Conservation (phyloP, 768 basidiomycete species). For the Naganishia vaughanmartiniae region DNA sequence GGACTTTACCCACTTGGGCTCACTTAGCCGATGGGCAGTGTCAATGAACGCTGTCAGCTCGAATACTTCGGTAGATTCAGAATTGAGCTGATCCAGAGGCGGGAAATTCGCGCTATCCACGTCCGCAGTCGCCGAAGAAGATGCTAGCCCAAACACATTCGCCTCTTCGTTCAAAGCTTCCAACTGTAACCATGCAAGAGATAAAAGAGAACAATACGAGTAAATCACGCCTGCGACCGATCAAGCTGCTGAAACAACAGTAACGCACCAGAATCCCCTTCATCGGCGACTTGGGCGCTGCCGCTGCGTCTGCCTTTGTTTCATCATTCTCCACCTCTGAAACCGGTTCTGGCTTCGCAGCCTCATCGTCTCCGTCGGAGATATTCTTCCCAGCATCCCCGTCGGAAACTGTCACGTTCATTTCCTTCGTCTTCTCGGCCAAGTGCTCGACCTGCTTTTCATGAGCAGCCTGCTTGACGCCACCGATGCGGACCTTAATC, state of each 20-base stretch:
- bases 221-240: slow-evolving; percentile 6
- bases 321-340: slow-evolving; percentile 33
- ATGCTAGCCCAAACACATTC: slow-evolving; percentile 31
- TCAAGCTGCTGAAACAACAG: background rate
- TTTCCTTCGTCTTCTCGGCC: slow-evolving; percentile 26
- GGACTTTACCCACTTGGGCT: slow-evolving; percentile 94
- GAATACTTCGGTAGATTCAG: slow-evolving; percentile 26
- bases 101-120: slow-evolving; percentile 27
- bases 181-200: slow-evolving; percentile 28
- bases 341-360: slow-evolving; percentile 24
- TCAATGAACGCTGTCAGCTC: slow-evolving; percentile 73
- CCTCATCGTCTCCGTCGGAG: slow-evolving; percentile 15
- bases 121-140: slow-evolving; percentile 28
- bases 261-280: slow-evolving; percentile 50
- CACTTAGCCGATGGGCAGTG: slow-evolving; percentile 79
- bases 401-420: slow-evolving; percentile 21
- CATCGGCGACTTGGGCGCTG: slow-evolving; percentile 22
- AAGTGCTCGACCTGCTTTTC: slow-evolving; percentile 29
- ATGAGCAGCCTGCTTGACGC: slow-evolving; percentile 25
- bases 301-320: slow-evolving; percentile 37
- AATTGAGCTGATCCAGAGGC: slow-evolving; percentile 19
- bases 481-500: slow-evolving; percentile 65
- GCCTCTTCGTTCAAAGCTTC: slow-evolving; percentile 35
- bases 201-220: slow-evolving; percentile 15
- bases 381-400: slow-evolving; percentile 14